Evolutionary conservation across 2,329 filamentous ascomycete genomes (phyloP), one percentile per base, ranked within the genome.

Genomic region (Alternaria metachromatica): DNA sequence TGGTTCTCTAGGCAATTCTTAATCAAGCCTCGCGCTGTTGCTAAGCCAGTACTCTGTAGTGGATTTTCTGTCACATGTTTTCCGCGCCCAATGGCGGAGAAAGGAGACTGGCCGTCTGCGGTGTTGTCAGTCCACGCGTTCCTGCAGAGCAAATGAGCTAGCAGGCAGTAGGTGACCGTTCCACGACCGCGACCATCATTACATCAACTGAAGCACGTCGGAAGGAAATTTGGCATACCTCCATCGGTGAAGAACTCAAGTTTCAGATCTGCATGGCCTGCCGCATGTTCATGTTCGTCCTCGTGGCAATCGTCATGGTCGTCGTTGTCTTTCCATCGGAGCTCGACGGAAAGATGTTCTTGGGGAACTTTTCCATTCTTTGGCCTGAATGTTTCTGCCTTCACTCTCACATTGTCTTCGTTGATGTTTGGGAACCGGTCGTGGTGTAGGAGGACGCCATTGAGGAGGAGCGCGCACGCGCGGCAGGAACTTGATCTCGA

Each of bases 241-340:
- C 71, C 67, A 61, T 78, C 76, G 60, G 76, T 77, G 49, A 76
- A 80, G 59, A 77, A 76, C 55, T 80, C 77, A 1, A 80, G 67
- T 44, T 78, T 79, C 50, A 80, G 68, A 55, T 80, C 76, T 46
- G 77, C 75, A 65, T 75, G 75, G 45, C 68, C 68, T 21, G 66
- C 43, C 3, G 69, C 59, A 48, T 70, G 68, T 20, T 71, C 70
- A 25, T 71, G 68, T 50, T 70, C 68, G 41, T 73, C 65, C 28
- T 65, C 64, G 45, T 68, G 70, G 53, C 56, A 62, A 12, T 72
- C 70, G 49, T 71, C 63, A 28, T 62, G 62, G 13, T 68, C 60
- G 21, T 68, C 66, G 30, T 45, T 62, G 15, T 68, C 62, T 28
- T 70, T 69, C 76, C 77, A 80, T 48, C 76, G 72, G 43, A 77